These are phyloP conservation scores for Amaranthus palmeri DNA, from an alignment of 148 eudicot species.

Conservation along the genomic window DNA sequence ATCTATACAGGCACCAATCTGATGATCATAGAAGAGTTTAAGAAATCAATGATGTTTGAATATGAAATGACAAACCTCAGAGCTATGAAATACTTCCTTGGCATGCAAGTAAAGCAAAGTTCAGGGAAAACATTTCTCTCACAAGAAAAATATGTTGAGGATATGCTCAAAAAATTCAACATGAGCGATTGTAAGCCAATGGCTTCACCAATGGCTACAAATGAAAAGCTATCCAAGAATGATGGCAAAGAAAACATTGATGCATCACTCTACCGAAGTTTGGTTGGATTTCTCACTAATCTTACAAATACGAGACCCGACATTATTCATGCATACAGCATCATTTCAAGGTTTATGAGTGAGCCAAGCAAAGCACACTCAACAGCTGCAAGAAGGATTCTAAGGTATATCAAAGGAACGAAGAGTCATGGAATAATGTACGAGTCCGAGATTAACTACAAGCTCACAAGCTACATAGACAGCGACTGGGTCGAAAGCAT, in stretches of 20 bases:
- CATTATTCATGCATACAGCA: not conserved
- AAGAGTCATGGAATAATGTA: not conserved
- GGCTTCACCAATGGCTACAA: too few species aligned
- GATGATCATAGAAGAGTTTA: constrained; percentile 5
- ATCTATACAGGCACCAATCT: not conserved
- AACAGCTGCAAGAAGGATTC: not conserved
- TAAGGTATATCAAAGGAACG: not conserved
- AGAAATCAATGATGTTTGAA: constrained; percentile 10
- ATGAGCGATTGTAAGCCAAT: too few species aligned
- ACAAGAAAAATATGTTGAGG: too few species aligned
- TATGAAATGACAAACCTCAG: too few species aligned
- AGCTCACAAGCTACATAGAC: not conserved
- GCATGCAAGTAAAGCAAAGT: too few species aligned
- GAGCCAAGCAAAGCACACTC: not conserved
- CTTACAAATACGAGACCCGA: too few species aligned
- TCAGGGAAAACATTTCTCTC: too few species aligned
- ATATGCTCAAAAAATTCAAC: too few species aligned
- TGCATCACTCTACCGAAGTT: not conserved
- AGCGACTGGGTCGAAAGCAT: not conserved
- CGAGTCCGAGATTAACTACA: not conserved
- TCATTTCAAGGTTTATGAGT: constrained; percentile 2
- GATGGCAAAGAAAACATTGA: not conserved
- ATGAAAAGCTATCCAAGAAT: too few species aligned
- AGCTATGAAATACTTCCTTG: too few species aligned
- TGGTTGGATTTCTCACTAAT: not conserved